These are phyloP conservation scores for Neophaeococcomyces mojaviensis DNA, from an alignment of 2,329 filamentous ascomycete genomes.

Conservation along the genomic window DNA sequence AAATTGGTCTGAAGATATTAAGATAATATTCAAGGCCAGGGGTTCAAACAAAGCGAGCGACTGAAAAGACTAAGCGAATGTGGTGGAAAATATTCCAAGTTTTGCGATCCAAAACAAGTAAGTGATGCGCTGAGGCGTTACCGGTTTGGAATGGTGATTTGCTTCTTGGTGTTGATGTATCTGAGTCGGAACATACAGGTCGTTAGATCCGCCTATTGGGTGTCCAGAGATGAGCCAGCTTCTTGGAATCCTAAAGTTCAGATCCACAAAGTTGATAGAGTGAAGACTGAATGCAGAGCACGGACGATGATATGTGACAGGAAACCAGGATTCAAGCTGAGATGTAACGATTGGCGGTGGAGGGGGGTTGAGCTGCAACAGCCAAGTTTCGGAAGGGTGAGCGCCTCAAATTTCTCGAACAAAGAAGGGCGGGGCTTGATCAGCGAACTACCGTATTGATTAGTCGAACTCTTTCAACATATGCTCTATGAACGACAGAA, in stretches of 20 bases:
- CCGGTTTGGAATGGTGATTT: conserved; percentile 12
- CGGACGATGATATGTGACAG: background rate
- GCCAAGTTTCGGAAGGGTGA: conserved; percentile 26
- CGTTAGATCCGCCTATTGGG: conserved; percentile 2
- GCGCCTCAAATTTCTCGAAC: conserved; percentile 25
- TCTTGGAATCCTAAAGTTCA: background rate
- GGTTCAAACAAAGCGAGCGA: conserved; percentile 35
- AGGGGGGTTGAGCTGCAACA: conserved; percentile 12
- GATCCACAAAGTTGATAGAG: background rate
- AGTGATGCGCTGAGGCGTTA: conserved; percentile 30
- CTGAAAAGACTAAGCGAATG: conserved; percentile 41
- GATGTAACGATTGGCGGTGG: background rate
- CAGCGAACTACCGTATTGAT: conserved; percentile 33
- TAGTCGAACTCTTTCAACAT: conserved; percentile 26
- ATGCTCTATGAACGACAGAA: background rate
- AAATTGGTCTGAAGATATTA: conserved; percentile 38
- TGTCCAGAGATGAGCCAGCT: conserved; percentile 1
- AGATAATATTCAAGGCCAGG: conserved; percentile 40
- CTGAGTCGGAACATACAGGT: conserved; percentile 8
- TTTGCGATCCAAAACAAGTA: conserved; percentile 38
- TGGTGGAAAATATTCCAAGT: conserved; percentile 26
- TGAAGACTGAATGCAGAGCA: background rate
- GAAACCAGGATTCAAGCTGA: background rate
- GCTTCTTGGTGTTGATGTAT: conserved; percentile 2
- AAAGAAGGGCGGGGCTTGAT: conserved; percentile 27